Evolutionary conservation across 2,329 filamentous ascomycete species (phyloP).

Genomic region (Pseudogymnoascus sp.): DNA sequence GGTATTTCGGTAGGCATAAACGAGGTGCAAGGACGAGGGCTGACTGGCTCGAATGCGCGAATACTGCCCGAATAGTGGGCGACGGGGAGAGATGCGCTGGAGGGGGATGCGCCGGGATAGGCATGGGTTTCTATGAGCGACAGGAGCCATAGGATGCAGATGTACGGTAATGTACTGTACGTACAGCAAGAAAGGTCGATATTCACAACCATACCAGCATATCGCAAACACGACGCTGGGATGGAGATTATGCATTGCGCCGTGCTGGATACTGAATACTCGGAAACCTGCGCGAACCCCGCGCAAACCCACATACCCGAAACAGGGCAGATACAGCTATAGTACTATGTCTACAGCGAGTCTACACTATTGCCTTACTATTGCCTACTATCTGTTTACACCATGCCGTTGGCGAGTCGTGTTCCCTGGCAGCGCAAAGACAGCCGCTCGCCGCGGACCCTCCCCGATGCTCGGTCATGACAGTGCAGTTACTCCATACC

Average conservation of each 20-base stretch:
- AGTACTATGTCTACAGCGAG: neutral
- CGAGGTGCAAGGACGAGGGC: neutral
- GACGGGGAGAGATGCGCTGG: too few species aligned
- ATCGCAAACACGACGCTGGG: neutral
- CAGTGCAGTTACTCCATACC: neutral
- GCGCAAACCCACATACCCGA: neutral
- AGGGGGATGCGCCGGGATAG: neutral
- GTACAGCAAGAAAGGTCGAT: neutral
- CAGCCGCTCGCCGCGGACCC: neutral
- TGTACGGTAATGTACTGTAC: neutral
- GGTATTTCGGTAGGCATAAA: neutral
- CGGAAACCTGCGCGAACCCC: neutral
- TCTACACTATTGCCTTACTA: neutral
- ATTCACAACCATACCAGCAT: neutral
- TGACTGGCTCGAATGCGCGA: neutral
- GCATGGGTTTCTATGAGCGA: neutral
- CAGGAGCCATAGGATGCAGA: neutral
- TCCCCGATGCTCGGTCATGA: neutral
- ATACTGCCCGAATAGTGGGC: neutral
- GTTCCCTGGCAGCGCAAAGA: constrained; percentile 1
- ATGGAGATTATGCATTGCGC: neutral
- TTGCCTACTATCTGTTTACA: neutral
- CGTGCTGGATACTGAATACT: neutral
- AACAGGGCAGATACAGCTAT: neutral
- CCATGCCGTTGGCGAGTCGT: neutral